A percentile compares a stretch with the other conserved stretches of the same genome.
Evolutionary conservation across 345 rosid genomes (phyloP).

Genomic region (Citrus unshiu): DNA sequence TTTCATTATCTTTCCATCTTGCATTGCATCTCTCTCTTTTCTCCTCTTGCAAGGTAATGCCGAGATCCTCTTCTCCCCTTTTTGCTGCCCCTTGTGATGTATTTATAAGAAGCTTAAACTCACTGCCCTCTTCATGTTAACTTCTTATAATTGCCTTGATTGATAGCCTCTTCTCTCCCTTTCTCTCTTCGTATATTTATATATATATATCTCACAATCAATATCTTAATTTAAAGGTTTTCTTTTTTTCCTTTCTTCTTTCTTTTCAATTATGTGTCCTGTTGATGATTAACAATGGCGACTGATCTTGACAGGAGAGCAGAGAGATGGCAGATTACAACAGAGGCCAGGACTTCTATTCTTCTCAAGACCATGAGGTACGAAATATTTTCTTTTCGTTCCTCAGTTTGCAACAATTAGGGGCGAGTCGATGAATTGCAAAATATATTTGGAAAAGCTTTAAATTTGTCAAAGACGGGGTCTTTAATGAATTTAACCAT

Average conservation of each 20-base stretch:
- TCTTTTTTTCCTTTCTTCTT: not conserved
- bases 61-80: not conserved
- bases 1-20: not conserved
- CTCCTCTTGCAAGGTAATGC: slow-evolving; percentile 37
- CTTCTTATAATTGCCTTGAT: not conserved
- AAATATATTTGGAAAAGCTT: too few species aligned
- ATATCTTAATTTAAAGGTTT: not conserved
- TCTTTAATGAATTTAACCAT: not conserved
- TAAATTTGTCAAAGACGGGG: not conserved
- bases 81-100: not conserved
- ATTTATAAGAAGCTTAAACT: too few species aligned
- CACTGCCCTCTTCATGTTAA: too few species aligned
- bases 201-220: not conserved
- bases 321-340: slow-evolving; percentile 48
- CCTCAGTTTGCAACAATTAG: too few species aligned
- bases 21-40: slow-evolving; percentile 27
- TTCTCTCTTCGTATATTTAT: not conserved
- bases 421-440: not conserved
- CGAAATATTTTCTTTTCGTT: not conserved
- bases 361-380: slow-evolving; percentile 46
- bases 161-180: not conserved
- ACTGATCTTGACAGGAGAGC: slow-evolving; percentile 5
- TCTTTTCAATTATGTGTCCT: not conserved
- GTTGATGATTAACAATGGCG: not conserved
- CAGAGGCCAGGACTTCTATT: slow-evolving; percentile 32